A percentile compares a stretch with the other conserved stretches of the same genome.
These are phyloP conservation scores for Penstemon barbatus DNA, from an alignment of 257 asterid species.

Conservation along the genomic window DNA sequence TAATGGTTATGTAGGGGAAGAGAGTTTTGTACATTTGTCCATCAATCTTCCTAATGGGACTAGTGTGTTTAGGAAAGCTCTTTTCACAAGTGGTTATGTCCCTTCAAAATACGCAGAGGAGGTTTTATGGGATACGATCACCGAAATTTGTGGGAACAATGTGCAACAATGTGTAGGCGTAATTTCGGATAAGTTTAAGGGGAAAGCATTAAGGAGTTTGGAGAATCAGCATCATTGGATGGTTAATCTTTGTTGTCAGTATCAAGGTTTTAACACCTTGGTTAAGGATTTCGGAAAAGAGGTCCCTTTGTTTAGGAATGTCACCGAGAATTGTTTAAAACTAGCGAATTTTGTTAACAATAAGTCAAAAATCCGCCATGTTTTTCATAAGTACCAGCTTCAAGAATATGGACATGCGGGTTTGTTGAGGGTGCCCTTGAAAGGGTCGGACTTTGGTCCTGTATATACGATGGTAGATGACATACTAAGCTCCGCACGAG, in stretches of 20 bases:
- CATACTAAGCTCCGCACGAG: slow-evolving; percentile 79
- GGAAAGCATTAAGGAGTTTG: slow-evolving; percentile 67
- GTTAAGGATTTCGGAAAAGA: slow-evolving; percentile 80
- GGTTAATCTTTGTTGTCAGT: slow-evolving; percentile 89
- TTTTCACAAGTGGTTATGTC: slow-evolving; percentile 64
- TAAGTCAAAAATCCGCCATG: slow-evolving; percentile 64
- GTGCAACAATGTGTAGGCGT: slow-evolving; percentile 86
- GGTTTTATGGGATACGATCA: slow-evolving; percentile 76
- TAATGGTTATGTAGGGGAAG: slow-evolving; percentile 41
- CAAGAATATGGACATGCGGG: slow-evolving; percentile 89
- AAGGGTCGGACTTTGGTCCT: slow-evolving; percentile 59
- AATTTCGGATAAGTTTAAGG: slow-evolving; percentile 88
- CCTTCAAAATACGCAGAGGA: slow-evolving; percentile 83
- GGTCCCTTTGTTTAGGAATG: slow-evolving; percentile 76
- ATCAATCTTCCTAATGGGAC: slow-evolving; percentile 97
- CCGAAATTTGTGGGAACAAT: slow-evolving; percentile 69
- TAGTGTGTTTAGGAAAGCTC: slow-evolving; percentile 68
- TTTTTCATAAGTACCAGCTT: slow-evolving; percentile 72
- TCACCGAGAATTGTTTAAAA: slow-evolving; percentile 64
- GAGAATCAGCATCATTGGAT: slow-evolving; percentile 92
- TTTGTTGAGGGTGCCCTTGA: slow-evolving; percentile 54
- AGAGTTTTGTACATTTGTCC: slow-evolving; percentile 63
- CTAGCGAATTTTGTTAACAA: slow-evolving; percentile 69
- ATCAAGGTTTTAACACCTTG: slow-evolving; percentile 67
- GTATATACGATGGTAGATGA: slow-evolving; percentile 68